Conservation (phyloP, 495 filamentous ascomycete species). For the Copromyces sp. region DNA sequence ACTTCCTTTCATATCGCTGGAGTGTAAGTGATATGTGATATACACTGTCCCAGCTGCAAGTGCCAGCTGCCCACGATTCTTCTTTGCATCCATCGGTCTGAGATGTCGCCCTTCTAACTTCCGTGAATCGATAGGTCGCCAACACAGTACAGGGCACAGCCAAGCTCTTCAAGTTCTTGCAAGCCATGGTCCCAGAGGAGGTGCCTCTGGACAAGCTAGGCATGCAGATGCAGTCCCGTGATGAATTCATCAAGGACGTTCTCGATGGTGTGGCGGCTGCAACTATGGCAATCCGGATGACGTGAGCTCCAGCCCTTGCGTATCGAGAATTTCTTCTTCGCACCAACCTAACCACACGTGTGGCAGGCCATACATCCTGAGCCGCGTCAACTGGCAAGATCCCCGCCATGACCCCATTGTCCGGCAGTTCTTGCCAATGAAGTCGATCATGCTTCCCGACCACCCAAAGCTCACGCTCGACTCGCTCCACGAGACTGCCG, state of each 20-base stretch:
- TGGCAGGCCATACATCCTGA: slow-evolving; percentile 43
- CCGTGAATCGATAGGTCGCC: slow-evolving; percentile 13
- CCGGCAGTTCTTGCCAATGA: slow-evolving; percentile 43
- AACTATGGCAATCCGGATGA: slow-evolving; percentile 45
- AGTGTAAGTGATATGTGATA: slow-evolving; percentile 25
- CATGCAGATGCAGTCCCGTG: slow-evolving; percentile 29
- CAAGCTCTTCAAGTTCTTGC: slow-evolving; percentile 34
- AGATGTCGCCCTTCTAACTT: neutral
- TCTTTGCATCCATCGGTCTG: neutral
- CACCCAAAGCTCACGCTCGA: slow-evolving; percentile 35
- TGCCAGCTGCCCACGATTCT: neutral
- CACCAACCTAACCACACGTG: slow-evolving; percentile 1
- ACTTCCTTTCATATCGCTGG: slow-evolving; percentile 40
- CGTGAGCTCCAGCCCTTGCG: slow-evolving; percentile 20
- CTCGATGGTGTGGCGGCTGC: slow-evolving; percentile 34
- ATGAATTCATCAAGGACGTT: slow-evolving; percentile 44
- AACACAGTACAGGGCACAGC: slow-evolving; percentile 30
- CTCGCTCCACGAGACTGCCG: slow-evolving; percentile 38
- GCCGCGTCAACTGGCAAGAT: slow-evolving; percentile 43
- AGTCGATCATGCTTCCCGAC: slow-evolving; percentile 37
- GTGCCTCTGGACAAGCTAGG: slow-evolving; percentile 26
- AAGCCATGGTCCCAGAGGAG: slow-evolving; percentile 32
- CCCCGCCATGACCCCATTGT: slow-evolving; percentile 46
- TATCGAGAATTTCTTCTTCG: neutral
- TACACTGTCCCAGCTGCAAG: neutral